Evolutionary conservation across 2,329 filamentous ascomycete species (phyloP).

Genomic region (Penicillium olsonii): DNA sequence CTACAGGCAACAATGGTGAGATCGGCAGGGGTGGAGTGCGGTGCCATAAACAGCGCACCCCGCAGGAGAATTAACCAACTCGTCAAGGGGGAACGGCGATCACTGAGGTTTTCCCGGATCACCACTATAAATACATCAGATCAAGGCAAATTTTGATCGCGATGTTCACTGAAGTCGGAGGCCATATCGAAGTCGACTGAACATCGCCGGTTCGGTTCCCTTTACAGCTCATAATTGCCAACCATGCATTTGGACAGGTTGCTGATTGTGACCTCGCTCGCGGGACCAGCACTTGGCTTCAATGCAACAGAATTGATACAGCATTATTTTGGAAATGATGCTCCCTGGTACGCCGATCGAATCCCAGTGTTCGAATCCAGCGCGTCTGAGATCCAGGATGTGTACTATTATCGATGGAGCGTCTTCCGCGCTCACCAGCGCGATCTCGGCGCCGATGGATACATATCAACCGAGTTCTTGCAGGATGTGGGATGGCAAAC

Average conservation of each 20-base stretch:
- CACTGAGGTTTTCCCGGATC: not conserved
- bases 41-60: not conserved
- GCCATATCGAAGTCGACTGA: too few relatives aligned
- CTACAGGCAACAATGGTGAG: not conserved
- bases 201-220: too few relatives aligned
- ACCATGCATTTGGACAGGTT: not conserved
- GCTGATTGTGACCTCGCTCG: not conserved
- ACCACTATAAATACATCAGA: slow-evolving; percentile 1
- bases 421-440: slow-evolving; percentile 49
- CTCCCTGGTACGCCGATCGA: slow-evolving; percentile 19
- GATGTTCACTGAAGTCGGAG: too few relatives aligned
- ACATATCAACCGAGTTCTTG: slow-evolving; percentile 50
- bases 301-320: not conserved
- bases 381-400: slow-evolving; percentile 29
- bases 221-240: too few relatives aligned
- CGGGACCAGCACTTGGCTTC: not conserved
- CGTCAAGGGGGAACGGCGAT: not conserved
- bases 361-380: slow-evolving; percentile 21
- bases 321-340: slow-evolving; percentile 19
- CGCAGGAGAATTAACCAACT: slow-evolving; percentile 9
- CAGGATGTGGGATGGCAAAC: slow-evolving; percentile 46
- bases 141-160: too few relatives aligned
- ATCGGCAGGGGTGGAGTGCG: not conserved
- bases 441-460: slow-evolving; percentile 45
- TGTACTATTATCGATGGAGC: slow-evolving; percentile 51